phyloP scores from a whole-genome alignment of 1,284 basidiomycete genomes.

The Coniophora puteana region DNA sequence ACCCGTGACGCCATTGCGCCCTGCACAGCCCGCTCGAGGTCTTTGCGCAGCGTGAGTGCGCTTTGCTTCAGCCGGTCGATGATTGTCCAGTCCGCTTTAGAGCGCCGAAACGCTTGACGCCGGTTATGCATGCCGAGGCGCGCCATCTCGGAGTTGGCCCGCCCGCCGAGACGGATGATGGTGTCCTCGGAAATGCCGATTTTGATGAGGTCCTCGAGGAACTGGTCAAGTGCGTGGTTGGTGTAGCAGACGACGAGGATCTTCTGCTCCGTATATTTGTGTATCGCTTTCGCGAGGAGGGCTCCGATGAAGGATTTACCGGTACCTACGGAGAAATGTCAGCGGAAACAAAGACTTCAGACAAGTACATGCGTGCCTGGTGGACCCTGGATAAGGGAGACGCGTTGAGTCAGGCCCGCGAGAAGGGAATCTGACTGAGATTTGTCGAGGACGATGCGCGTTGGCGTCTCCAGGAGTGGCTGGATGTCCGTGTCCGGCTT shows the following conservation, averaged over 20 bases:
- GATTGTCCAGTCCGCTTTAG: slow-evolving; percentile 32
- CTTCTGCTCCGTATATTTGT: slow-evolving; percentile 39
- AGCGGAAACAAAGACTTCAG: neutral
- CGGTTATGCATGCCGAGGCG: slow-evolving; percentile 36
- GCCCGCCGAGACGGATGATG: slow-evolving; percentile 54
- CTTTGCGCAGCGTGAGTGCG: slow-evolving; percentile 16
- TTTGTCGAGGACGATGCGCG: slow-evolving; percentile 42
- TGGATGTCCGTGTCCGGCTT: slow-evolving; percentile 39
- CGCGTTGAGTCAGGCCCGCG: slow-evolving; percentile 45
- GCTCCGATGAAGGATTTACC: slow-evolving; percentile 69
- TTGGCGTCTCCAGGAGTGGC: slow-evolving; percentile 30
- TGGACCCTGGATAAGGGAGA: slow-evolving; percentile 63
- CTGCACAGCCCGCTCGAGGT: slow-evolving; percentile 31
- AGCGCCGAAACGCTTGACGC: slow-evolving; percentile 14
- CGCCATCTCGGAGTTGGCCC: slow-evolving; percentile 43
- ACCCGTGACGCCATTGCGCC: slow-evolving; percentile 25
- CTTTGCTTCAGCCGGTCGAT: slow-evolving; percentile 34
- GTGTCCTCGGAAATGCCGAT: slow-evolving; percentile 46
- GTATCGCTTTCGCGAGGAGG: slow-evolving; percentile 51
- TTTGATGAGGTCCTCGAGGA: slow-evolving; percentile 53
- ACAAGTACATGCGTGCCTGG: slow-evolving; percentile 41
- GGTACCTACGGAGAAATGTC: slow-evolving; percentile 43
- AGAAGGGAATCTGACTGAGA: slow-evolving; percentile 49
- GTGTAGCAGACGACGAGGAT: slow-evolving; percentile 67
- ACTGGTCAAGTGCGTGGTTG: slow-evolving; percentile 65